A percentile compares a stretch with the other conserved stretches of the same genome.
Conservation (phyloP, 495 filamentous ascomycete species). For the Pyrenula aspistea region DNA sequence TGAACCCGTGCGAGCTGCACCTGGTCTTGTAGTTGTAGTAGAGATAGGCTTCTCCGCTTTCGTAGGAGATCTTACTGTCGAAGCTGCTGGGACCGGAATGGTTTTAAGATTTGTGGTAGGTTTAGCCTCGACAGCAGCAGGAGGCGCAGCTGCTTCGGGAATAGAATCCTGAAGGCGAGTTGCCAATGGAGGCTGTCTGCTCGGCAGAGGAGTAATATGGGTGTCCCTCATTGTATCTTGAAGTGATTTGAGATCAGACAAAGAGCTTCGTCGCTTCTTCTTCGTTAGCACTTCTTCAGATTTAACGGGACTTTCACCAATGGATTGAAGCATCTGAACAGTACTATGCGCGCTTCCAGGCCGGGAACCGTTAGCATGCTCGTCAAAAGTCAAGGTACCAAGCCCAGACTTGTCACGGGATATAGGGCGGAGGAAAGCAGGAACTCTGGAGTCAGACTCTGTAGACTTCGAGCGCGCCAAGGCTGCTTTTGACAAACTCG, state of each 20-base stretch:
- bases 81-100: not conserved
- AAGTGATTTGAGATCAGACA: conserved; percentile 70
- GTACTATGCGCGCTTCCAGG: conserved; percentile 34
- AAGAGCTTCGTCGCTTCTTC: conserved; percentile 81
- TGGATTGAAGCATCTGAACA: conserved; percentile 22
- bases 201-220: conserved; percentile 10
- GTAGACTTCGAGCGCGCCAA: conserved; percentile 71
- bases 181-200: not conserved
- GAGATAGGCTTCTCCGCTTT: conserved; percentile 2
- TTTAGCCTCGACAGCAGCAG: conserved; percentile 4
- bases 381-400: conserved; percentile 30
- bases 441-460: conserved; percentile 49
- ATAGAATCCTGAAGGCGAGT: conserved; percentile 9
- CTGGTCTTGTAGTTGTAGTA: conserved; percentile 9
- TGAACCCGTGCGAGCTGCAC: conserved; percentile 4
- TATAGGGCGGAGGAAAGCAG: conserved; percentile 43
- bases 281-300: conserved; percentile 12
- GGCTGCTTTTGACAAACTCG: conserved; percentile 36
- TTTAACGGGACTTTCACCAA: conserved; percentile 25
- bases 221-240: conserved; percentile 29
- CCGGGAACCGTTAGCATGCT: conserved; percentile 21
- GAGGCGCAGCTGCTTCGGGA: conserved; percentile 15
- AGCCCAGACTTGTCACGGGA: conserved; percentile 47
- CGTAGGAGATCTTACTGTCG: not conserved
- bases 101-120: not conserved